These are phyloP conservation scores for Cladobotryum mycophilum DNA, from an alignment of 2,329 filamentous ascomycete species.

Conservation along the genomic window DNA sequence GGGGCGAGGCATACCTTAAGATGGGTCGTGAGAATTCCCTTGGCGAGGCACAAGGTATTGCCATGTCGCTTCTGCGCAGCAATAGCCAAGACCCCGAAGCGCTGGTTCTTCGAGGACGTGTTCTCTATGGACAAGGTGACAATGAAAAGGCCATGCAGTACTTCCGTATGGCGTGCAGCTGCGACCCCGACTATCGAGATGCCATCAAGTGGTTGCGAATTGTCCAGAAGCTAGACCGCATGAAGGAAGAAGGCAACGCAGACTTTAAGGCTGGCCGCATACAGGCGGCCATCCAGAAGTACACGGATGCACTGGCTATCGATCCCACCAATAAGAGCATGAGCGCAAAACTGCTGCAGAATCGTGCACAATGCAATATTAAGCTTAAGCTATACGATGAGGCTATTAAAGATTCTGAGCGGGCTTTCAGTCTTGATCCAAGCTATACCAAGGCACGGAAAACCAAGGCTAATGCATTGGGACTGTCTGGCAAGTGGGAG, in stretches of 20 bases:
- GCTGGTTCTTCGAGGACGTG: constrained; percentile 78
- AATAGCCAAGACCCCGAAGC: constrained; percentile 94
- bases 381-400: constrained; percentile 78
- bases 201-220: constrained; percentile 83
- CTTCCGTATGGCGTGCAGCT: constrained; percentile 81
- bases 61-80: constrained; percentile 75
- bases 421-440: constrained; percentile 75
- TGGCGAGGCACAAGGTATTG: constrained; percentile 87
- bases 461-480: constrained; percentile 86
- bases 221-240: constrained; percentile 85
- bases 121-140: constrained; percentile 85
- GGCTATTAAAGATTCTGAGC: constrained; percentile 80
- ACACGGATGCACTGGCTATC: constrained; percentile 73
- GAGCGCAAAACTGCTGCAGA: constrained; percentile 91
- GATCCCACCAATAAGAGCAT: constrained; percentile 86
- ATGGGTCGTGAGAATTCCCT: constrained; percentile 86
- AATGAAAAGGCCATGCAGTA: constrained; percentile 92
- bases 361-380: constrained; percentile 78
- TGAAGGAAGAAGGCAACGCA: constrained; percentile 88
- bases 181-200: constrained; percentile 85
- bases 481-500: constrained; percentile 84
- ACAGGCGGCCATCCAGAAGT: constrained; percentile 76
- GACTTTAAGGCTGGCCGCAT: constrained; percentile 83
- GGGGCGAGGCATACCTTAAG: constrained; percentile 84
- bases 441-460: constrained; percentile 85